These are phyloP conservation scores for Trichoderma simmonsii DNA, from an alignment of 2,329 filamentous ascomycete genomes.

Conservation along the genomic window DNA sequence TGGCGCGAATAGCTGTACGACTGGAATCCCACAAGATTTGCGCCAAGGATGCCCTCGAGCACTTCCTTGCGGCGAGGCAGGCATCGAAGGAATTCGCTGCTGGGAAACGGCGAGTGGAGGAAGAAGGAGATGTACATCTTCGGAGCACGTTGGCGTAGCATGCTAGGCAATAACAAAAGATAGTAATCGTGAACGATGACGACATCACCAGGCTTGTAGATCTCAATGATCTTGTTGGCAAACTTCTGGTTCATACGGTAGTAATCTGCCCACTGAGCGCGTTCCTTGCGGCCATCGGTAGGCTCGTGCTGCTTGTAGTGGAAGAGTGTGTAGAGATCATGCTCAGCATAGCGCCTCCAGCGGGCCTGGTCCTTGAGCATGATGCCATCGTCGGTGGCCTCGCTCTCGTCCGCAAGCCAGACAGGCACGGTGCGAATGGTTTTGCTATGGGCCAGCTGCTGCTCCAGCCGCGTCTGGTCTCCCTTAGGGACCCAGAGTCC, in stretches of 20 bases:
- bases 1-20: slow-evolving; percentile 93
- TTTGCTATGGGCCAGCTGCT: slow-evolving; percentile 67
- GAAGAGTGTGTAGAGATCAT: slow-evolving; percentile 87
- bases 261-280: slow-evolving; percentile 87
- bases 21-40: slow-evolving; percentile 93
- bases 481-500: slow-evolving; percentile 67
- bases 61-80: slow-evolving; percentile 85
- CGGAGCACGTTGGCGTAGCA: slow-evolving; percentile 80
- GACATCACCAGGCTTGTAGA: slow-evolving; percentile 90
- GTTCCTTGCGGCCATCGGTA: slow-evolving; percentile 76
- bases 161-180: slow-evolving; percentile 81
- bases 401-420: slow-evolving; percentile 78
- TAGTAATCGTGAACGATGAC: slow-evolving; percentile 95
- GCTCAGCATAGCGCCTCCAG: slow-evolving; percentile 88
- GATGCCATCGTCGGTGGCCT: slow-evolving; percentile 64
- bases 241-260: slow-evolving; percentile 90
- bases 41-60: slow-evolving; percentile 81
- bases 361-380: slow-evolving; percentile 76
- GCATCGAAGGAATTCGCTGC: slow-evolving; percentile 91
- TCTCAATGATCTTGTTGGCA: slow-evolving; percentile 80
- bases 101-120: slow-evolving; percentile 90
- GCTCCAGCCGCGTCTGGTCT: slow-evolving; percentile 71
- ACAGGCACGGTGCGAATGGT: slow-evolving; percentile 80
- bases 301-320: slow-evolving; percentile 96
- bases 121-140: slow-evolving; percentile 95